Percentiles rank a stretch among this genome's conserved stretches.
phyloP scores from a whole-genome alignment of 176 grass and related monocot species.

The Tuctoria greenei region DNA sequence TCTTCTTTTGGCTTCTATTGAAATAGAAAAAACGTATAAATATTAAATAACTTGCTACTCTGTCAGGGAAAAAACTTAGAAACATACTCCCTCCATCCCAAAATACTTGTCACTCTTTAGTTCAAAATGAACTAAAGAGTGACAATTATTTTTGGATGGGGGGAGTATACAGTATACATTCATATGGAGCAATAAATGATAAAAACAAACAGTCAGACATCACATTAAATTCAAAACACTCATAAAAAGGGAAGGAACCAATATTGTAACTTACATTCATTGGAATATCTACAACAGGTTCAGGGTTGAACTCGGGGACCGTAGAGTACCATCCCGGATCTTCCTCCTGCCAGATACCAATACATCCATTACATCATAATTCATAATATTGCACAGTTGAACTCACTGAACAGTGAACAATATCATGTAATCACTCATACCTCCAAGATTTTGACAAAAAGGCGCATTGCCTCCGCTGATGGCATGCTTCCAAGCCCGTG shows the following conservation, averaged over 20 bases:
- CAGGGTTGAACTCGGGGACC: conserved; percentile 60
- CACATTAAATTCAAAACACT: conserved; percentile 9
- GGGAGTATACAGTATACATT: too few relatives aligned
- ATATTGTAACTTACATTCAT: conserved; percentile 68
- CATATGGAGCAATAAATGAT: background rate
- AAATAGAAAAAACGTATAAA: conserved; percentile 17
- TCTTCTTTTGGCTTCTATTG: conserved; percentile 62
- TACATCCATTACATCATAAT: conserved; percentile 14
- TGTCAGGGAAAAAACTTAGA: background rate
- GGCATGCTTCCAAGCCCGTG: conserved; percentile 90
- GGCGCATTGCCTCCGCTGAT: conserved; percentile 86
- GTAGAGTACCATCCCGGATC: conserved; percentile 97
- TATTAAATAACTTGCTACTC: conserved; percentile 8
- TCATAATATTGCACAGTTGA: conserved; percentile 12
- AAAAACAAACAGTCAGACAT: conserved; percentile 14
- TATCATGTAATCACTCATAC: conserved; percentile 42
- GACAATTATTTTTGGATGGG: too few relatives aligned
- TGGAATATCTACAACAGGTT: conserved; percentile 82
- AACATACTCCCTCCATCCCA: too few relatives aligned
- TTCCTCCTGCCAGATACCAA: conserved; percentile 69
- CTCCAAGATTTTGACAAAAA: conserved; percentile 99
- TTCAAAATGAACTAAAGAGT: too few relatives aligned
- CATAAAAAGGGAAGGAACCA: conserved; percentile 12
- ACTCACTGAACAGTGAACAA: conserved; percentile 17
- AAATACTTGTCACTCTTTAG: too few relatives aligned